Evolutionary conservation across 2,329 filamentous ascomycete genomes (phyloP).

Genomic region (Sporothrix sp.): DNA sequence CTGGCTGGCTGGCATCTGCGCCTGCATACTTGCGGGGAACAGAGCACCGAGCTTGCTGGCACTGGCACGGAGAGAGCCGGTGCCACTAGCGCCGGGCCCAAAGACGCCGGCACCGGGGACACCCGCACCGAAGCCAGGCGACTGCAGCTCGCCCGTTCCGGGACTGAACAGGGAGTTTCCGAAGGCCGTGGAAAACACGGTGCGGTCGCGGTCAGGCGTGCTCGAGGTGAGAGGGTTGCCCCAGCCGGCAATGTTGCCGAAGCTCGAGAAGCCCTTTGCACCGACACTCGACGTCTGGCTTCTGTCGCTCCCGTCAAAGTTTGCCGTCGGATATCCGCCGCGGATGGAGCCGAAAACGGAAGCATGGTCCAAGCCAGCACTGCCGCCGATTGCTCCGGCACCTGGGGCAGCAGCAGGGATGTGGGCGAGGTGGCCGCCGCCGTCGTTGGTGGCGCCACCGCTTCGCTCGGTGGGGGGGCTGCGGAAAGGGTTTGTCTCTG

Average conservation of each 20-base stretch:
- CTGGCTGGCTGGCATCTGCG: conserved; percentile 58
- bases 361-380: conserved; percentile 30
- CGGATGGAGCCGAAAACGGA: conserved; percentile 45
- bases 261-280: conserved; percentile 58
- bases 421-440: conserved; percentile 22
- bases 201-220: conserved; percentile 57
- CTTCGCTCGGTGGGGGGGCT: conserved; percentile 66
- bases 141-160: conserved; percentile 63
- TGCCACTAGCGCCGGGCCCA: conserved; percentile 33
- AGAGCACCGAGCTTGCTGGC: conserved; percentile 77
- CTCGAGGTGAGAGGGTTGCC: conserved; percentile 48
- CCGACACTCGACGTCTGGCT: conserved; percentile 89
- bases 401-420: neutral
- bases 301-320: conserved; percentile 67
- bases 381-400: conserved; percentile 30
- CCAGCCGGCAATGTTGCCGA: conserved; percentile 55
- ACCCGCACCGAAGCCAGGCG: conserved; percentile 56
- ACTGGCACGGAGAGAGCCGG: conserved; percentile 57
- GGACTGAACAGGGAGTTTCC: conserved; percentile 73
- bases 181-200: conserved; percentile 50
- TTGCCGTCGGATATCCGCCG: conserved; percentile 38
- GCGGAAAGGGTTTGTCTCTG: conserved; percentile 91
- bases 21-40: conserved; percentile 83
- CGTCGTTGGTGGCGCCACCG: conserved; percentile 32
- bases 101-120: conserved; percentile 22